Evolutionary conservation across 169 alveolate species (phyloP), one percentile per base, ranked within the genome.

Genomic region (Babesia ovata): DNA sequence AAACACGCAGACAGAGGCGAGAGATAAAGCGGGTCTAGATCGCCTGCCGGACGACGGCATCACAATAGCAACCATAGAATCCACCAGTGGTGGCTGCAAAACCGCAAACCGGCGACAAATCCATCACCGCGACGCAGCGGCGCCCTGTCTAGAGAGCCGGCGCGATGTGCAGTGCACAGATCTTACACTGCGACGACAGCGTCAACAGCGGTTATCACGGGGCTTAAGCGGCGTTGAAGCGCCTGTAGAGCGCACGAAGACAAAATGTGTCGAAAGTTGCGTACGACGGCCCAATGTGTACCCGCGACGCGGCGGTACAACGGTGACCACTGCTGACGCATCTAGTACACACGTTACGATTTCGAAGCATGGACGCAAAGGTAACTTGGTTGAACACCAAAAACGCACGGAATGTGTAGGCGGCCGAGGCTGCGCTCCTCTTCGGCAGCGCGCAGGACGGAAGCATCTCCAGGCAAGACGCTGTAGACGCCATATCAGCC

Each of bases 351-450:
- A 61, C 33, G 26, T 29, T 4, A 29, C 9, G 26, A 65, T 0
- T 2, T 24, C 14, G 33, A 13, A 65, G 13, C n/a, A 65, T 65
- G 74, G 46, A 26, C 19, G 61, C 33, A 10, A 46, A 45, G 46
- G 74, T 45, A 45, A 16, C 61, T 13, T 11, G 29, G 0, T n/a
- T 22, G 2, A 7, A 16, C 16, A 24, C 3, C 17, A 11, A 45
- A 1, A 36, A n/a, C 24, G 7, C 22, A 61, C 10, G n/a, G 45
- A 9, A 36, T 39, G 50, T 22, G 56, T 36, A 67, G 76, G 56
- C 44, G 48, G 45, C 8, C 1, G 76, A 67, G 22, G 76, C 76
- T n/a, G 65, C 65, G 17, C 59, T 54, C 33, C 76, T 67, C 65
- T 67, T 67, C 65, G 76, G 66, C 17, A 56, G 46, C 14, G 9